Evolutionary conservation across 805 yeast genomes (phyloP), one percentile per base, ranked within the genome.

Genomic region (Saccharomycopsis amapae): DNA sequence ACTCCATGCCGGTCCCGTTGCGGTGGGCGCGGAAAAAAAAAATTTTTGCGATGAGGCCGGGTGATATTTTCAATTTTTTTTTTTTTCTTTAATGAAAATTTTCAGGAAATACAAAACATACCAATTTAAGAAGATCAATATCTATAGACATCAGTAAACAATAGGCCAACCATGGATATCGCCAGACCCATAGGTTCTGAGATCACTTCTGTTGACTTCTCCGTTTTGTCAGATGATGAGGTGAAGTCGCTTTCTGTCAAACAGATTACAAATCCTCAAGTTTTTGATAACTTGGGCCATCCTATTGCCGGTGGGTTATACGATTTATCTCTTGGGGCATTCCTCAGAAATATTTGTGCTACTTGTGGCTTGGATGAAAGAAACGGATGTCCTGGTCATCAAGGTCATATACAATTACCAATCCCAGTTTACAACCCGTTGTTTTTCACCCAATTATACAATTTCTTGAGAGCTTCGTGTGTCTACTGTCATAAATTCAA

Each of bases 331-430:
- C 68, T 93, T 34, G 99, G 99, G 54, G 97, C 98, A 0, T 93
- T 88, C 59, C 69, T 87, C 52, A 75, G 81, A 59, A 86, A 90
- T 62, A 72, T 85, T 48, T 88, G 99, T 76, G 75, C 93, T 19
- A 90, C 97, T 1, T 93, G 99, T 75, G 96, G 97, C 17, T 71
- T 90, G 52, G 96, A 89, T 62, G 97, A 90, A 56, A 79, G 83
- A 60, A 45, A 40, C 31, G 81, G 78, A 56, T 93, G 99, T 69
- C 97, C 97, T 3, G 99, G 99, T 39, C 99, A 93, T 64, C 87
- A 88, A 64, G 99, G 99, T 51, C 98, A 93, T 64, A 88, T 93
- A 53, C 97, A 90, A 62, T 73, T 93, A 53, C 99, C 99, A 4
- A 81, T 88, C 35, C 95, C 97, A 3, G 94, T 86, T 37, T 93